phyloP scores from a whole-genome alignment of 768 basidiomycete genomes.

The Boletales sp. region DNA sequence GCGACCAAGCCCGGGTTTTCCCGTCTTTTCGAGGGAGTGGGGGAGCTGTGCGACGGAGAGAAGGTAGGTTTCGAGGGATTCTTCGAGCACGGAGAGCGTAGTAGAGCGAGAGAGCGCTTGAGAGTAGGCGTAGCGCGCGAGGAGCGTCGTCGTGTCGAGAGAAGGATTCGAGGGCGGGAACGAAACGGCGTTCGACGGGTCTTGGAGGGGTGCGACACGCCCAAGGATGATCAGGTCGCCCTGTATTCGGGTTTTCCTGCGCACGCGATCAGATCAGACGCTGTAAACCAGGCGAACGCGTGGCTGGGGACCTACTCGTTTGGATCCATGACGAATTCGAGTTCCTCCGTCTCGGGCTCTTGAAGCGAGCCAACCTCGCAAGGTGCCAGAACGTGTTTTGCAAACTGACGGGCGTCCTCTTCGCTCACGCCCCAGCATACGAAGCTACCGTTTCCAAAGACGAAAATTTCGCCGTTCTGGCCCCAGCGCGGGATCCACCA shows the following conservation, averaged over 20 bases:
- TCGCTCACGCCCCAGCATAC: constrained; percentile 90
- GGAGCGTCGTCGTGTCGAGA: constrained; percentile 66
- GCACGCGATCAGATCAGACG: constrained; percentile 11
- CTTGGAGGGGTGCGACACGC: constrained; percentile 55
- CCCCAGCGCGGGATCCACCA: constrained; percentile 80
- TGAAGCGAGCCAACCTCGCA: constrained; percentile 63
- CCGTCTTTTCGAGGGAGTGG: constrained; percentile 68
- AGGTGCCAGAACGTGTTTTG: constrained; percentile 53
- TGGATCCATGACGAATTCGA: constrained; percentile 91
- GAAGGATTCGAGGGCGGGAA: constrained; percentile 48
- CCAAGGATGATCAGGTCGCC: constrained; percentile 93
- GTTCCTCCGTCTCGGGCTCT: constrained; percentile 81
- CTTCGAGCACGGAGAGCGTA: constrained; percentile 82
- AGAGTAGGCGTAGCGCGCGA: constrained; percentile 88
- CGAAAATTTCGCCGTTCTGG: constrained; percentile 76
- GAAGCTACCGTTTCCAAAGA: constrained; percentile 84
- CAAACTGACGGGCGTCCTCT: constrained; percentile 67
- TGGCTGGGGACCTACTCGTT: constrained; percentile 55
- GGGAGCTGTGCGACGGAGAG: constrained; percentile 80
- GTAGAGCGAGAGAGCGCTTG: constrained; percentile 90
- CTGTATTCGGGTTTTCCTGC: constrained; percentile 80
- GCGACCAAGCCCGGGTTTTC: constrained; percentile 79
- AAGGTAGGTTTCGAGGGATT: constrained; percentile 77
- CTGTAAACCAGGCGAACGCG: background rate
- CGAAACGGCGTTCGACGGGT: constrained; percentile 40